Conservation (phyloP, 2,329 filamentous ascomycete genomes). For the Diaporthe caulivora region DNA sequence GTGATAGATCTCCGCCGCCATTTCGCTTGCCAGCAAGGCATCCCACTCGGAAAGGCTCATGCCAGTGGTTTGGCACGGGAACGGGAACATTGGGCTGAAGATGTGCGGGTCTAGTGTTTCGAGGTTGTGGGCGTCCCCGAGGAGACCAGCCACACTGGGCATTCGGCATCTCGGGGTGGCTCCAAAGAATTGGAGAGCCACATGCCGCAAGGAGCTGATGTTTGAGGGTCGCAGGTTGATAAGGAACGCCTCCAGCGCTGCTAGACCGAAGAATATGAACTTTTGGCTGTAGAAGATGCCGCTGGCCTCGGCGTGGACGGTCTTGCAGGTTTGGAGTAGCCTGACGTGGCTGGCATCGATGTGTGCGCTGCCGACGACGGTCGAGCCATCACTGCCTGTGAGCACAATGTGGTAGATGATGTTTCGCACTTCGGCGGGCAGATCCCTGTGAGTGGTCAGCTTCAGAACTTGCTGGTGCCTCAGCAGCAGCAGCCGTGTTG, state of each 20-base stretch:
- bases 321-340: not conserved
- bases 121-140: not conserved
- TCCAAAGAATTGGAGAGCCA: no score
- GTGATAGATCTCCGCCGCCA: not conserved
- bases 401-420: not conserved
- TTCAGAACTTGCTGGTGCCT: accelerated
- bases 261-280: not conserved
- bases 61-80: no score
- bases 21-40: not conserved
- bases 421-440: constrained; percentile 16
- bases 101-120: not conserved
- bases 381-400: no score
- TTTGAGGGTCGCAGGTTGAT: not conserved
- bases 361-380: no score
- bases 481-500: accelerated
- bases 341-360: not conserved
- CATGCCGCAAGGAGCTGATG: not conserved
- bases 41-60: not conserved
- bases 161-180: no score
- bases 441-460: not conserved
- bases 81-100: no score
- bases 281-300: not conserved
- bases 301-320: not conserved
- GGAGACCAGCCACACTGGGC: not conserved
- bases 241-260: constrained; percentile 6